Percentiles rank a stretch among this genome's conserved stretches.
Conservation (phyloP, 768 basidiomycete species). For the Rhodosporidiobolus odoratus region DNA sequence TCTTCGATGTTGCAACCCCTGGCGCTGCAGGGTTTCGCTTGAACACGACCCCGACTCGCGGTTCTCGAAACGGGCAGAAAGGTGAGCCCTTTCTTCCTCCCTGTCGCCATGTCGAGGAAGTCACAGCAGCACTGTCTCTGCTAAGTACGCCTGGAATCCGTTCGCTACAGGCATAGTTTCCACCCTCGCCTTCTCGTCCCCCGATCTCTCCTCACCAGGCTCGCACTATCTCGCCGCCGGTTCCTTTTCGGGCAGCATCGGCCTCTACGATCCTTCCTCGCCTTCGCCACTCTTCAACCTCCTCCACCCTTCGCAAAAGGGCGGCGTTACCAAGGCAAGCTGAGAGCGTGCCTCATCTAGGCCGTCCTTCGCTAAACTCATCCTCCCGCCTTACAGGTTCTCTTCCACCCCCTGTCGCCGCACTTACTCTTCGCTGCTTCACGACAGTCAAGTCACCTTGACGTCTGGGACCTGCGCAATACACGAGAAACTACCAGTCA, state of each 20-base stretch:
- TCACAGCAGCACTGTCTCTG: too few species aligned
- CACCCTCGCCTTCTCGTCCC: conserved; percentile 64
- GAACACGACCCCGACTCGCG: conserved; percentile 65
- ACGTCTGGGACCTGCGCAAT: conserved; percentile 74
- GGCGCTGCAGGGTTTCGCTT: conserved; percentile 65
- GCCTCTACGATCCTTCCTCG: conserved; percentile 48
- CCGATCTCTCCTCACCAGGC: conserved; percentile 48
- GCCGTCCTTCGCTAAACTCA: background rate
- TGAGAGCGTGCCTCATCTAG: conserved; percentile 52
- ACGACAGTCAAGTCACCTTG: conserved; percentile 60
- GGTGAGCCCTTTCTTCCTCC: conserved; percentile 51
- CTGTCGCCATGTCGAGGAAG: background rate
- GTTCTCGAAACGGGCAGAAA: conserved; percentile 78
- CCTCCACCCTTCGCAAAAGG: conserved; percentile 56
- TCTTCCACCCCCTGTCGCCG: conserved; percentile 68
- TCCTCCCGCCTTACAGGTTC: conserved; percentile 52
- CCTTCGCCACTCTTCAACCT: conserved; percentile 66
- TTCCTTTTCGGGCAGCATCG: conserved; percentile 53
- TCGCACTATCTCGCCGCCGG: conserved; percentile 72
- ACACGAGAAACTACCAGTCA: conserved; percentile 49
- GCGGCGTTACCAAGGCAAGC: conserved; percentile 41
- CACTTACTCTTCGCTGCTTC: conserved; percentile 74
- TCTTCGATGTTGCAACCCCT: conserved; percentile 69
- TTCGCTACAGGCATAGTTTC: conserved; percentile 73
- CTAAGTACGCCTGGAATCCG: too few species aligned